Conservation (phyloP, 2,329 filamentous ascomycete species). For the Cephalotrichum gorgonifer region DNA sequence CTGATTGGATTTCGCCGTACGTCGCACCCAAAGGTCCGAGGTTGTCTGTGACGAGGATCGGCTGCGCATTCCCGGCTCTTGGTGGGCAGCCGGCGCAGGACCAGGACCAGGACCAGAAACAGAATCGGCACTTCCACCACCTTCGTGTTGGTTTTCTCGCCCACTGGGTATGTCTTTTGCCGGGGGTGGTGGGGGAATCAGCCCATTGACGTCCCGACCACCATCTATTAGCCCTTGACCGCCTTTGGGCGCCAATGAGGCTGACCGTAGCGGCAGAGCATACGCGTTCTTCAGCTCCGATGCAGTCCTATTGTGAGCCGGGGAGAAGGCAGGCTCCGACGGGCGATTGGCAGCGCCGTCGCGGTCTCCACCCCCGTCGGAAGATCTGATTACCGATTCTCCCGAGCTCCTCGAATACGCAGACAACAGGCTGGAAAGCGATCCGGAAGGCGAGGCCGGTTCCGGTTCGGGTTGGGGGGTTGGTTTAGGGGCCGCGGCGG, state of each 20-base stretch:
- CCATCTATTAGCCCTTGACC: neutral
- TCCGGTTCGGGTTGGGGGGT: too few relatives aligned
- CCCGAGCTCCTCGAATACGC: constrained; percentile 40
- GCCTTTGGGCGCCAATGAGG: constrained; percentile 6
- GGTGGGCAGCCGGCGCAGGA: constrained; percentile 8
- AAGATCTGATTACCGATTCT: constrained; percentile 30
- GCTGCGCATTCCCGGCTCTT: constrained; percentile 16
- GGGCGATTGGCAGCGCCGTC: constrained; percentile 8
- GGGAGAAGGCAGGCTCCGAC: constrained; percentile 10
- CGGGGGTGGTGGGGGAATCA: neutral
- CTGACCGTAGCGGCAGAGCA: neutral
- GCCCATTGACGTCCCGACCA: too few relatives aligned
- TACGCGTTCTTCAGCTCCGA: neutral
- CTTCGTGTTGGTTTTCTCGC: neutral
- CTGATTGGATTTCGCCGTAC: constrained; percentile 30
- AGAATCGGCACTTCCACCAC: neutral
- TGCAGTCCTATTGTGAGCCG: neutral
- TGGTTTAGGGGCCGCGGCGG: constrained; percentile 9
- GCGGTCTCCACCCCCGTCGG: constrained; percentile 23
- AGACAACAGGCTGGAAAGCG: constrained; percentile 43
- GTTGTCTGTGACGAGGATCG: constrained; percentile 10
- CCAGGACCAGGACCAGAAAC: neutral
- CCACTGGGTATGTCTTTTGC: neutral
- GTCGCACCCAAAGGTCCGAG: constrained; percentile 23
- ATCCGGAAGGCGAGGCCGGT: constrained; percentile 31